Evolutionary conservation across 257 asterid species (phyloP), one percentile per base, ranked within the genome.

Genomic region (Marsdenia floribunda): DNA sequence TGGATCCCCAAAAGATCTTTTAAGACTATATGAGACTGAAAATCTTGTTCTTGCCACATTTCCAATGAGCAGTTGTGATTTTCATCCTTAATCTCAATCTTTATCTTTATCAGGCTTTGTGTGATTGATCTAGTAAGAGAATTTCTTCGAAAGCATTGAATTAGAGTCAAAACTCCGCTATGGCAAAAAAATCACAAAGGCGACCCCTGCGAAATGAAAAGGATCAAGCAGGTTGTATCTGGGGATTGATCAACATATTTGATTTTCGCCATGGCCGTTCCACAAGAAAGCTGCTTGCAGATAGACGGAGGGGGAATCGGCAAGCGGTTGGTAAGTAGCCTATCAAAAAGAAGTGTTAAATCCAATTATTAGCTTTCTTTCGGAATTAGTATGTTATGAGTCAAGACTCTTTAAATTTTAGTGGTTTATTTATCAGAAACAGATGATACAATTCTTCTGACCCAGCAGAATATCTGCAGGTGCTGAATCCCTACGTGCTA

Each of bases 111-210:
- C 74, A 75, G 81, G 78, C 67, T 81, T 80, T 64, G 10, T 68
- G 67, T 3, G 53, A 65, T 57, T 55, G 82, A 77, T 61, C 75
- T 68, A 21, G 70, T 59, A 73, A 68, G 70, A 59, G 68, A 73
- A 65, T 70, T 22, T 69, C 29, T 64, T 65, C 77, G 74, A 71
- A 70, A 47, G 61, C 68, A 81, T 75, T 74, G 73, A 63, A 68
- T 71, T 84, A 78, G 68, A 79, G 71, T 58, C 70, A 75, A 68
- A 72, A 65, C 29, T 37, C 42, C 38, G 13, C 37, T 46, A 95
- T 95, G 99, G 96, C 93, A 47, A 92, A 90, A 96, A 89, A 77
- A 87, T 84, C 93, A 73, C 84, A 85, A 70, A 86, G 85, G 78
- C 87, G 89, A 24, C 69, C 80, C 61, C 76, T 84, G 57, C 83